phyloP scores from a whole-genome alignment of 192 early-diverging fungal species.

The Phycomyces nitens region DNA sequence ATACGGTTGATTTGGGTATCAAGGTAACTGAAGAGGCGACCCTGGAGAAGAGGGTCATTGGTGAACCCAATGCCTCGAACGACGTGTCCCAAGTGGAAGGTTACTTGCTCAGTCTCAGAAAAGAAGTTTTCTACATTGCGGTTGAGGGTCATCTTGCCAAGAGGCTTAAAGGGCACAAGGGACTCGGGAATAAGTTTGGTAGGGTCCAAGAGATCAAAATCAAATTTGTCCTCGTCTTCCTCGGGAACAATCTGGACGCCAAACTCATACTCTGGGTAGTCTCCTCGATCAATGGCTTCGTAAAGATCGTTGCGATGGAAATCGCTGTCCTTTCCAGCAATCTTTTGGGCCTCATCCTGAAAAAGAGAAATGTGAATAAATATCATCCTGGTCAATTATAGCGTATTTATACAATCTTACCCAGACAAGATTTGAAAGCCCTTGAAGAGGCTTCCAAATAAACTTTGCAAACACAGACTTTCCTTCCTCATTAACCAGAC shows the following conservation, averaged over 20 bases:
- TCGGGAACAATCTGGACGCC: slow-evolving; percentile 38
- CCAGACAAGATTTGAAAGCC: slow-evolving; percentile 26
- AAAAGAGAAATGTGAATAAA: neutral
- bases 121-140: slow-evolving; percentile 43
- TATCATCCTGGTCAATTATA: too few species aligned
- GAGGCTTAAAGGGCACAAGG: slow-evolving; percentile 29
- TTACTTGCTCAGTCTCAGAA: slow-evolving; percentile 46
- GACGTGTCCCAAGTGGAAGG: slow-evolving; percentile 37
- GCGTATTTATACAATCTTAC: neutral
- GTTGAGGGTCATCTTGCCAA: slow-evolving; percentile 45
- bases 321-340: slow-evolving; percentile 41
- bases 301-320: slow-evolving; percentile 41
- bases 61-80: slow-evolving; percentile 41
- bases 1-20: slow-evolving; percentile 47
- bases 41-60: slow-evolving; percentile 47
- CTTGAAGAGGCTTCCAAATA: slow-evolving; percentile 41
- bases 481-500: slow-evolving; percentile 42
- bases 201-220: slow-evolving; percentile 44
- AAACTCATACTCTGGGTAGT: slow-evolving; percentile 42
- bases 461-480: slow-evolving; percentile 43
- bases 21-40: slow-evolving; percentile 44
- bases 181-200: slow-evolving; percentile 48
- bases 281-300: slow-evolving; percentile 30
- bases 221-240: slow-evolving; percentile 28
- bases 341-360: slow-evolving; percentile 42